These are phyloP conservation scores for Myxozyma kluyveri DNA, from an alignment of 805 yeast genomes.

Conservation along the genomic window DNA sequence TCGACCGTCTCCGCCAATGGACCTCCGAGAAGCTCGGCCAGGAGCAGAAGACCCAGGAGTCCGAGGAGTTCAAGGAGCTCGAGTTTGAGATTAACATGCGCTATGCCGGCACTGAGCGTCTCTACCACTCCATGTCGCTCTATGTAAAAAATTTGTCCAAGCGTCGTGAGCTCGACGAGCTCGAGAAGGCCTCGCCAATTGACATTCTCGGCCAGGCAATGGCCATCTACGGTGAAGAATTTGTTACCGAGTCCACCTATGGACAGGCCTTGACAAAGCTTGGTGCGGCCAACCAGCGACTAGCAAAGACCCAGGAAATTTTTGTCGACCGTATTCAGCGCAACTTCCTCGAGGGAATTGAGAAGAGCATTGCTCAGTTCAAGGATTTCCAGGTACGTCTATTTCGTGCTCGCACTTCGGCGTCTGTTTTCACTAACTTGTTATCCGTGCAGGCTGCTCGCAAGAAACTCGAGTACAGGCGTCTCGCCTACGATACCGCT, in stretches of 20 bases:
- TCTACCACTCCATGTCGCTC: slow-evolving; percentile 26
- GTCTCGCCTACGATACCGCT: slow-evolving; percentile 34
- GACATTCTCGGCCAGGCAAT: slow-evolving; percentile 31
- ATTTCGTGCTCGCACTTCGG: neutral
- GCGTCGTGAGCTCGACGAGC: slow-evolving; percentile 31
- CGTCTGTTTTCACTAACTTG: neutral
- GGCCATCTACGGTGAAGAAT: slow-evolving; percentile 29
- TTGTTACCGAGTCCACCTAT: slow-evolving; percentile 28
- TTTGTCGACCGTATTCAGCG: slow-evolving; percentile 29
- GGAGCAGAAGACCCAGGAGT: slow-evolving; percentile 31
- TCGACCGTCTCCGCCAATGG: slow-evolving; percentile 31
- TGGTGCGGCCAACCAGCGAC: slow-evolving; percentile 29
- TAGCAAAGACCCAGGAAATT: slow-evolving; percentile 28
- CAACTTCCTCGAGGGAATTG: slow-evolving; percentile 28
- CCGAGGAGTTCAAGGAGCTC: slow-evolving; percentile 31
- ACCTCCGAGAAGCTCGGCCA: slow-evolving; percentile 31
- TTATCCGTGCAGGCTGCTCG: slow-evolving; percentile 12
- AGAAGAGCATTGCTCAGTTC: slow-evolving; percentile 29
- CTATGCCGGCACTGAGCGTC: slow-evolving; percentile 29
- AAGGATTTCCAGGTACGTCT: slow-evolving; percentile 26
- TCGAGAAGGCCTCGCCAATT: slow-evolving; percentile 29
- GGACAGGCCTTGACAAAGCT: slow-evolving; percentile 29
- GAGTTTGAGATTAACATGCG: slow-evolving; percentile 31
- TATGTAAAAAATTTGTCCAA: slow-evolving; percentile 30
- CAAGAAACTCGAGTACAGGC: slow-evolving; percentile 31